Percentiles rank a stretch among this genome's conserved stretches.
These are phyloP conservation scores for Sporothrix brasiliensis DNA, from an alignment of 2,329 filamentous ascomycete genomes.

Conservation along the genomic window DNA sequence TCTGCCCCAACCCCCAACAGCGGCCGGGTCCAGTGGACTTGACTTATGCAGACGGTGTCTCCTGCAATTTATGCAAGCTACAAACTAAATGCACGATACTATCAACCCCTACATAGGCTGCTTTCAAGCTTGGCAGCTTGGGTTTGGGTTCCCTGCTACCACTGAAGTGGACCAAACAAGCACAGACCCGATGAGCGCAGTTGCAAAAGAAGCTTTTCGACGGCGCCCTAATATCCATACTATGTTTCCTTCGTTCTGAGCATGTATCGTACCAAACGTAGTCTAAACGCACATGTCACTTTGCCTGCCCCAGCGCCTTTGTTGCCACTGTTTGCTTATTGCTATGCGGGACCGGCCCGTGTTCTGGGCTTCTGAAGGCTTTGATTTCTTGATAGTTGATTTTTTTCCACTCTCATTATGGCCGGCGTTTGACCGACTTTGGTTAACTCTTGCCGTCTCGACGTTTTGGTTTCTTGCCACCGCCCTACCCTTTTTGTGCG, in stretches of 20 bases:
- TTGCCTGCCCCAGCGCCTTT: neutral
- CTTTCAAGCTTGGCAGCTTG: neutral
- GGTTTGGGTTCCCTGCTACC: neutral
- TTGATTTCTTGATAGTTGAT: no score
- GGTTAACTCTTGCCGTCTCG: no score
- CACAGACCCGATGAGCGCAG: neutral
- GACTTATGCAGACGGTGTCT: slow-evolving; percentile 16
- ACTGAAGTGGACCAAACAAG: neutral
- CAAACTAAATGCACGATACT: no score
- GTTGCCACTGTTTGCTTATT: neutral
- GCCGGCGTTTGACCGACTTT: no score
- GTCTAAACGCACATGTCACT: neutral
- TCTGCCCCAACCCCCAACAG: neutral
- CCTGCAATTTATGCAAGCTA: neutral
- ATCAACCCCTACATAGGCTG: no score
- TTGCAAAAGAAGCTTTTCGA: neutral
- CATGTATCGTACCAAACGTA: neutral
- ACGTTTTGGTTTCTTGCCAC: no score
- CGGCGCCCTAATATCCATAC: neutral
- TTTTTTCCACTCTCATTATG: no score
- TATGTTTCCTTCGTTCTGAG: neutral
- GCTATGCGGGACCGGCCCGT: no score
- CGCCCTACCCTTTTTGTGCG: no score
- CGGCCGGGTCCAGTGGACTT: neutral
- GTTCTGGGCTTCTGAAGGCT: no score